phyloP scores from a whole-genome alignment of 1,284 basidiomycete species.

The Heterobasidion parviporum region DNA sequence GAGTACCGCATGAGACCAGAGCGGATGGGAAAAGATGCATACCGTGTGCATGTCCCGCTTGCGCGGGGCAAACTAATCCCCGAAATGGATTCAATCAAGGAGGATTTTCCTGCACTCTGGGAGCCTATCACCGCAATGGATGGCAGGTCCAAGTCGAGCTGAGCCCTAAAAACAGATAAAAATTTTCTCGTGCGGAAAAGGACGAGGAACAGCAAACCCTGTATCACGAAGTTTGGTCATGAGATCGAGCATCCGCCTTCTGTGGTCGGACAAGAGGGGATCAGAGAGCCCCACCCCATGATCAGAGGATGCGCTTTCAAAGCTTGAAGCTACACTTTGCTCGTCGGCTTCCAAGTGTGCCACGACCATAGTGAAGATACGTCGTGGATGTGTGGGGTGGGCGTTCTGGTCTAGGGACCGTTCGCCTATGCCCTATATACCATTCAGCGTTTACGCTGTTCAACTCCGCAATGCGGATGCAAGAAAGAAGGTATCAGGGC shows the following conservation, averaged over 20 bases:
- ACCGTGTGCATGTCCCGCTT: conserved; percentile 57
- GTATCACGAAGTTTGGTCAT: conserved; percentile 48
- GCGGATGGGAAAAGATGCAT: background rate
- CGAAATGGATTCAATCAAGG: conserved; percentile 62
- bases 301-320: too few relatives aligned
- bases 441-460: too few relatives aligned
- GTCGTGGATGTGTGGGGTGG: too few relatives aligned
- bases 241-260: conserved; percentile 39
- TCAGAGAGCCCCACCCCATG: too few relatives aligned
- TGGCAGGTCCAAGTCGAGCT: conserved; percentile 61
- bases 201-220: conserved; percentile 29
- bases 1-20: background rate
- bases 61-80: conserved; percentile 59
- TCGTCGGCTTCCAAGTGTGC: background rate
- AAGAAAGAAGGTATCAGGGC: too few relatives aligned
- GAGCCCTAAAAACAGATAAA: conserved; percentile 31
- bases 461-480: too few relatives aligned
- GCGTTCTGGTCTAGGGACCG: too few relatives aligned
- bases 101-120: conserved; percentile 47
- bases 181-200: background rate
- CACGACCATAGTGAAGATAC: conserved; percentile 1
- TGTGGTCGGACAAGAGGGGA: background rate
- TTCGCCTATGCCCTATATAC: too few relatives aligned
- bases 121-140: conserved; percentile 44
- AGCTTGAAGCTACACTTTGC: too few relatives aligned